Base-by-base conservation (phyloP, 2,329 filamentous ascomycete genomes). In the Botrytis galanthina region DNA sequence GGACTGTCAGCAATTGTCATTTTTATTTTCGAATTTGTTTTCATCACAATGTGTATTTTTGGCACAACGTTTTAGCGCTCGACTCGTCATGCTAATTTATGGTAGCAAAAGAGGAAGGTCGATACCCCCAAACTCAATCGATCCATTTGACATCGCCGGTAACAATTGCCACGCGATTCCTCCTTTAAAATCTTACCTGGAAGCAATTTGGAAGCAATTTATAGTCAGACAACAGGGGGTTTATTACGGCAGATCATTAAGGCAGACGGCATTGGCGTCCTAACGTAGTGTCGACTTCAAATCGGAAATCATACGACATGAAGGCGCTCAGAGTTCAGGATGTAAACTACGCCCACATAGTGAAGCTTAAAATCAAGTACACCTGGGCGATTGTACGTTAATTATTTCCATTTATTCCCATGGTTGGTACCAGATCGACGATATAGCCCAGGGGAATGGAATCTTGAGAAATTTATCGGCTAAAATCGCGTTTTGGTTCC, bases 81-180 rank as follows among this genome's bases (percentile, higher is more conserved):
- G 12, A 57, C 39, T 42, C 35, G 12, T n/a, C 14, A 57, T 57
- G 35, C 7, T 39, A 8, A 42, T 42, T 22, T 22, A 54, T 68
- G 12, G 16, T 35, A 51, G 48, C 9, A 18, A 22, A 51, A 67
- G 18, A 54, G 26, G 18, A 42, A 42, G 46, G 35, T 57, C 54
- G 26, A 29, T 54, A 7, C 5, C 32, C 18, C n/a, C 39, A 68
- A 68, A 57, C 48, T 54, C n/a, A 42, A 69, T 69, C 37, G 48
- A 69, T 69, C 66, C 66, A 42, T 69, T 51, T 69, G n/a, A 37
- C 66, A 57, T 42, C 48, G 48, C 66, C 20, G 66, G 51, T 57
- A 42, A 42, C 48, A 32, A 32, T 57, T 32, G 66, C 48, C 26
- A 68, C 51, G 35, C 66, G 48, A 44, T 29, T 57, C 37, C 37